Conservation (phyloP, 2,329 filamentous ascomycete genomes). For the Sphaerulina vaccinii region DNA sequence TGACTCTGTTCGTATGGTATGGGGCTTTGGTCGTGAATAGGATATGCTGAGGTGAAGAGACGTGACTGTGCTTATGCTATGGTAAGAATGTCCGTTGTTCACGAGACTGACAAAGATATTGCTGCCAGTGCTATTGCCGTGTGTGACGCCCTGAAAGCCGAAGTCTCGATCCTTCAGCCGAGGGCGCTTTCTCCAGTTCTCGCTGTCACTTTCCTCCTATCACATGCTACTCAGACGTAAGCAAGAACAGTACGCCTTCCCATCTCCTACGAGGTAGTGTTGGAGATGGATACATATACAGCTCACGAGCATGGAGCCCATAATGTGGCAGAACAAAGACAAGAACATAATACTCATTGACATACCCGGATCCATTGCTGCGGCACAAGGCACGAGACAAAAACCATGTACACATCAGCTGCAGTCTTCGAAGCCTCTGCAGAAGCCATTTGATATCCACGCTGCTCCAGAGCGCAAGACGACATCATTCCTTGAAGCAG, state of each 20-base stretch:
- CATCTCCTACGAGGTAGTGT: background rate
- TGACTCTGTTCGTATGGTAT: background rate
- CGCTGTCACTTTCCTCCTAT: constrained; percentile 1
- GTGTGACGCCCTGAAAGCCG: constrained; percentile 7
- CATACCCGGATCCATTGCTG: constrained; percentile 67
- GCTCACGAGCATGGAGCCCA: constrained; percentile 29
- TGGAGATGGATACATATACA: background rate
- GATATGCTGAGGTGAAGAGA: too few species aligned
- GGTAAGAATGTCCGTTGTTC: background rate
- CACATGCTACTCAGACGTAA: constrained; percentile 1
- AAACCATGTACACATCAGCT: constrained; percentile 43
- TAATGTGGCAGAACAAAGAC: constrained; percentile 56
- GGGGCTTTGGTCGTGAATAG: too few species aligned
- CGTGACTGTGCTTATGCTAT: too few species aligned
- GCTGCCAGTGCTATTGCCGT: background rate
- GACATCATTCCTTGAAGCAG: constrained; percentile 44
- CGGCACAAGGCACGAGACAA: constrained; percentile 57
- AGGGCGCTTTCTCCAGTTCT: constrained; percentile 4
- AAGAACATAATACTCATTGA: constrained; percentile 62
- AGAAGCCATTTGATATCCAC: constrained; percentile 52
- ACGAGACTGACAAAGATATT: background rate
- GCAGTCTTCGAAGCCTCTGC: constrained; percentile 48
- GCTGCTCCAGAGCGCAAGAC: too few species aligned
- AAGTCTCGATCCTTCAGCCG: constrained; percentile 10
- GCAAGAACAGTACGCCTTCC: background rate